Evolutionary conservation across 192 early-diverging fungal species (phyloP).

Genomic region (Linnemannia exigua): DNA sequence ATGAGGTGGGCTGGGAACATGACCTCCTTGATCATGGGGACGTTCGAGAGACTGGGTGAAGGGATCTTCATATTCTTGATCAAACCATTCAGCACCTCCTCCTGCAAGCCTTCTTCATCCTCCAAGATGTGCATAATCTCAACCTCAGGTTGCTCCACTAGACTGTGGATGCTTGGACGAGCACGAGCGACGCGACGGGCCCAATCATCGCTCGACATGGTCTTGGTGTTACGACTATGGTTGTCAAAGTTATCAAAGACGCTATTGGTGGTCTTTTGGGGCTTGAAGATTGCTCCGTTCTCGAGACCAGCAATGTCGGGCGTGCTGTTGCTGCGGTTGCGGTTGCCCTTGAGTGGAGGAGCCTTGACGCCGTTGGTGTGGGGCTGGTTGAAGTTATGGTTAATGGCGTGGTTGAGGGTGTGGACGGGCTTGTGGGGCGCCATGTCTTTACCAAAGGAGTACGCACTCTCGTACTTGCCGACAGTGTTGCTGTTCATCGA

Average conservation of each 20-base stretch:
- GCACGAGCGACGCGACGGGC: constrained; percentile 41
- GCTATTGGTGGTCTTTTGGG: constrained; percentile 52
- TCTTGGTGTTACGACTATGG: constrained; percentile 50
- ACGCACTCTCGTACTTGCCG: constrained; percentile 50
- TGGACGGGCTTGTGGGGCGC: constrained; percentile 23
- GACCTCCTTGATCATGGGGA: constrained; percentile 87
- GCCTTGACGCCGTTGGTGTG: constrained; percentile 32
- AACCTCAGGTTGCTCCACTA: constrained; percentile 57
- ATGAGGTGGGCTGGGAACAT: constrained; percentile 97
- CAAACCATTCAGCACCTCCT: constrained; percentile 92
- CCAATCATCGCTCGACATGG: constrained; percentile 55
- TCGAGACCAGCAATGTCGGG: constrained; percentile 56
- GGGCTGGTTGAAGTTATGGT: constrained; percentile 19
- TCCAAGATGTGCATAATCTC: constrained; percentile 75
- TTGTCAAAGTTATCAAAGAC: constrained; percentile 55
- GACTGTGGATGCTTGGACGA: constrained; percentile 56
- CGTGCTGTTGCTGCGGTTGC: constrained; percentile 65
- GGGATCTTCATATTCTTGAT: constrained; percentile 93
- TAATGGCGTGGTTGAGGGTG: background rate
- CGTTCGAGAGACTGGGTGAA: constrained; percentile 81
- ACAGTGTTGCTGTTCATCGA: constrained; percentile 16
- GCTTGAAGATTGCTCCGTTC: constrained; percentile 38
- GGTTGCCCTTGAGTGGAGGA: constrained; percentile 14
- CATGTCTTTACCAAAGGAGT: constrained; percentile 59
- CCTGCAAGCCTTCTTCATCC: constrained; percentile 72